Base-by-base conservation (phyloP, 495 filamentous ascomycete species). In the Jackrogersella multiformis region DNA sequence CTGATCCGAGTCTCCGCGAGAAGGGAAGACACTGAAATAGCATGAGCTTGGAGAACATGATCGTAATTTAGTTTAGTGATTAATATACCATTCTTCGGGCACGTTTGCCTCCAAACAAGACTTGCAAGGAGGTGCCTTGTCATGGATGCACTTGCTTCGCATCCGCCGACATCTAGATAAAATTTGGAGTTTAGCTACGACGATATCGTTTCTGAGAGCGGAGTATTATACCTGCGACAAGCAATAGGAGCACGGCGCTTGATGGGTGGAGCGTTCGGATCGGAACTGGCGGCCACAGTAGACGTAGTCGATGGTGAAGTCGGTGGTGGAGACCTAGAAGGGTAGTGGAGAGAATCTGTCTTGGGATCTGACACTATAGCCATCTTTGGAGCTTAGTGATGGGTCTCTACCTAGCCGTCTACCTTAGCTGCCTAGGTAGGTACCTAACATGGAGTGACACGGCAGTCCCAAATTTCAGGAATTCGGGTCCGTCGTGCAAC, bases 81-180 rank as follows among this genome's bases (percentile, higher is more conserved):
- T 21, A 44, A n/a, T 21, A 64, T 78, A 82, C 80, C 81, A 83
- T 71, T 79, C 78, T 5, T 72, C 72, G 5, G 79, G 51, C 21
- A 83, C 69, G 32, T 79, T 79, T n/a, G 81, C 77, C 20, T 78
- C 79, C 28, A 61, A 38, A 57, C 81, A 83, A 0, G 76, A 68
- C 32, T 79, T 77, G 53, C 81, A 83, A 13, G 81, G 81, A 4
- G 80, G 61, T n/a, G 61, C 73, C 49, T 79, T 80, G 6, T 81
- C 77, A 61, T 83, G 81, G 18, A 79, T 46, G 58, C 81, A 83
- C 70, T 82, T 83, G 73, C 78, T 82, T 56, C 81, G 73, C 76
- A 83, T 77, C 24, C 81, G 81, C 41, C 81, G 81, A 59, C 81
- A 83, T 77, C 81, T 83, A 48, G 30, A n/a, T 44, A 51, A 28